Conservation (phyloP, 1,139 yeast genomes). For the Candida neerlandica region DNA sequence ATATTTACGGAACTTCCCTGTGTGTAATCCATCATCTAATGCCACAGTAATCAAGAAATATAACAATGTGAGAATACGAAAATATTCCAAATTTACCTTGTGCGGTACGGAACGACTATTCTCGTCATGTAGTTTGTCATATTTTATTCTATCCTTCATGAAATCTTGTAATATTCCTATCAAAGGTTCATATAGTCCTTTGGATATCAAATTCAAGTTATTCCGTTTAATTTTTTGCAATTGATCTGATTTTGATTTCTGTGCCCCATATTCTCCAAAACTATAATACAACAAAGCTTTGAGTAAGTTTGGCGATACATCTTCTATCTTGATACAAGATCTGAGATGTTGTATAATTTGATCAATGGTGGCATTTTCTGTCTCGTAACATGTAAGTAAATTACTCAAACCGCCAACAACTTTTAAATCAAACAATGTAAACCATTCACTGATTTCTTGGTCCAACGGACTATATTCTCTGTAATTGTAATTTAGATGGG, state of each 20-base stretch:
- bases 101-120: conserved; percentile 1
- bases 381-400: conserved; percentile 17
- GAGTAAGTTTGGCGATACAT: conserved; percentile 5
- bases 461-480: conserved; percentile 42
- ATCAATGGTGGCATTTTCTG: neutral
- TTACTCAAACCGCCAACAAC: conserved; percentile 26
- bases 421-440: conserved; percentile 51
- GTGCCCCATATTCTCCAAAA: conserved; percentile 44
- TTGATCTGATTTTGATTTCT: conserved; percentile 36
- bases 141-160: conserved; percentile 19
- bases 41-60: conserved; percentile 48
- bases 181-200: conserved; percentile 17
- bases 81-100: conserved; percentile 24
- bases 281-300: conserved; percentile 35
- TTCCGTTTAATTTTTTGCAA: conserved; percentile 28
- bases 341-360: conserved; percentile 6
- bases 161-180: conserved; percentile 17
- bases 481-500: conserved; percentile 49
- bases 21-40: conserved; percentile 21
- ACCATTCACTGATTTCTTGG: conserved; percentile 67
- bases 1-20: conserved; percentile 18
- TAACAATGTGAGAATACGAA: conserved; percentile 52
- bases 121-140: conserved; percentile 12
- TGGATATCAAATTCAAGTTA: conserved; percentile 11
- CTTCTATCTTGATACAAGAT: conserved; percentile 1